Evolutionary conservation across 2,329 filamentous ascomycete species (phyloP), one percentile per base, ranked within the genome.

Genomic region (Escovopsis sp.): DNA sequence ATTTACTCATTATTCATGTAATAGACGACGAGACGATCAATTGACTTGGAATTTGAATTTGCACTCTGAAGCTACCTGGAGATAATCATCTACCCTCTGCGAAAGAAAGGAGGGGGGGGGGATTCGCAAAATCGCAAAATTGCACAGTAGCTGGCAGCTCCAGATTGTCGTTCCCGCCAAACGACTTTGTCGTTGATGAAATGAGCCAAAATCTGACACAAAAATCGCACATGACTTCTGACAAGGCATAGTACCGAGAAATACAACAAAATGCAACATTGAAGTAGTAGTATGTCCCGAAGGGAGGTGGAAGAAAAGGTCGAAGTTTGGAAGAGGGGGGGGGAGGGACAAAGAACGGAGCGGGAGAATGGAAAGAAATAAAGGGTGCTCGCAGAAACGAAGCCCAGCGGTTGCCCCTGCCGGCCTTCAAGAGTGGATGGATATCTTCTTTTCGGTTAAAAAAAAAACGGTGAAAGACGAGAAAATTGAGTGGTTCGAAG

Each of bases 21-120:
- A 51, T 49, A 56, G 51, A 53, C 47, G 48, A 51, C 40, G 45
- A 47, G 40, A 55, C 35, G 15, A 31, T 32, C n/a, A 43, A 20
- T 35, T 25, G 35, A 44, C 44, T 42, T 43, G 45, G 43, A 42
- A 20, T 20, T 43, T 46, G 43, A 42, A 20, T 20, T 53, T 40
- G 38, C 37, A 41, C 39, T 6, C 20, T 20, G 20, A 20, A 20
- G 20, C 20, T 20, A 20, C 20, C 20, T 35, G 33, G 43, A 20
- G 41, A 34, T 39, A 44, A 46, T 36, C 35, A 39, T 46, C 20
- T 33, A 46, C 47, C 20, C 4, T 20, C 20, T 20, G 20, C 20
- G 4, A 20, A 20, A 20, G 4, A 20, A 20, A 20, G 20, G 20
- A 5, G 20, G 20, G 20, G 20, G 20, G 44, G 40, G n/a, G 41